A percentile compares a stretch with the other conserved stretches of the same genome.
Evolutionary conservation across 768 basidiomycete species (phyloP).

Genomic region (Pulveroboletus sp.): DNA sequence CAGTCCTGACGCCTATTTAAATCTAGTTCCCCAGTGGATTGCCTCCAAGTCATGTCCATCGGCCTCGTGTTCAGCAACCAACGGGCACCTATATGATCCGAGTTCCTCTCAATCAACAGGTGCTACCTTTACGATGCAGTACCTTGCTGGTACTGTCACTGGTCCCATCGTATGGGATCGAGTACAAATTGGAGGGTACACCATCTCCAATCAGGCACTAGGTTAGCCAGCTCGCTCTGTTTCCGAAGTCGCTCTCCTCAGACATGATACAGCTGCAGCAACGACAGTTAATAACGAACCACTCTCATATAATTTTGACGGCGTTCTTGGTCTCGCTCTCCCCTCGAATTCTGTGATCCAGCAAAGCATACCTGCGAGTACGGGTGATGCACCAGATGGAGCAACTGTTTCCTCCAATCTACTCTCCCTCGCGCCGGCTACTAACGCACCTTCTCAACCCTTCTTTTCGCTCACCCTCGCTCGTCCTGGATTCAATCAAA

Average conservation of each 20-base stretch:
- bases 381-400: slow-evolving; percentile 55
- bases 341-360: slow-evolving; percentile 72
- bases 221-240: slow-evolving; percentile 38
- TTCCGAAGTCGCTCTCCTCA: not conserved
- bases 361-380: slow-evolving; percentile 43
- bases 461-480: slow-evolving; percentile 69
- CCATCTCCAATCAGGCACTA: slow-evolving; percentile 64
- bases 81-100: slow-evolving; percentile 56
- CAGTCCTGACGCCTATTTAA: not conserved
- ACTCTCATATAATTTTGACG: slow-evolving; percentile 54
- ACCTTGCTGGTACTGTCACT: slow-evolving; percentile 54
- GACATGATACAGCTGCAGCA: slow-evolving; percentile 51
- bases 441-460: slow-evolving; percentile 51
- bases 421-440: slow-evolving; percentile 59
- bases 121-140: slow-evolving; percentile 47
- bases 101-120: slow-evolving; percentile 43
- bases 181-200: slow-evolving; percentile 62
- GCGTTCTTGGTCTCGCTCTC: slow-evolving; percentile 74
- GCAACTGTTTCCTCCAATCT: slow-evolving; percentile 68
- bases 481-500: slow-evolving; percentile 57
- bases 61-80: slow-evolving; percentile 44
- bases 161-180: slow-evolving; percentile 74
- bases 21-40: slow-evolving; percentile 57
- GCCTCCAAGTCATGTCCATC: slow-evolving; percentile 65
- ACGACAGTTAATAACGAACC: slow-evolving; percentile 53